Base-by-base conservation (phyloP, 306 rosid species). In the Prunus padus region DNA sequence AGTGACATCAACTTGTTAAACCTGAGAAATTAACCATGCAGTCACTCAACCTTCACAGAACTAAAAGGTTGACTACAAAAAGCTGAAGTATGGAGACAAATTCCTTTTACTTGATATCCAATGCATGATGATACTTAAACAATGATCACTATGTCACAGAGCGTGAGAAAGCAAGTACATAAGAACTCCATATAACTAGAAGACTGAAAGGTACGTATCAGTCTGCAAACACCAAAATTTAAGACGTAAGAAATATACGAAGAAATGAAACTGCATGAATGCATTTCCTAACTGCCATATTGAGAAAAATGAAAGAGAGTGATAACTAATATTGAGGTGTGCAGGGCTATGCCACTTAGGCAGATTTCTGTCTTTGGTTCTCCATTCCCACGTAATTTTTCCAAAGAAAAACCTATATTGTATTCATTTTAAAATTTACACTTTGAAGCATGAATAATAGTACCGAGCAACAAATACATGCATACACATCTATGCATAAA, bases 161-260 rank as follows among this genome's bases (percentile, higher is more conserved):
- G 64, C 30, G 3, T 51, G 57, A 51, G 8, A 18, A 51, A 1
- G 16, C 57, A 51, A 18, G 9, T 51, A 51, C 20, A 51, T 51
- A 18, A 18, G 23, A 51, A 18, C 57, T 51, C 2, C 57, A 13
- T 61, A 62, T 14, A 28, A 15, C 64, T 55, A 59, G 65, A 59
- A 59, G 19, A 62, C 59, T 90, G 96, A 62, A 88, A 64, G 8
- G 97, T 87, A n/a, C n/a, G n/a, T n/a, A 76, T 96, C 99, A 49
- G 98, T 90, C 99, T 95, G 78, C 79, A 90, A 65, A 78, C 72
- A 80, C 67, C 79, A 79, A 78, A 63, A 76, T 14, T 13, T 15
- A 30, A 73, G 31, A 55, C 28, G 67, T 78, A 54, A 33, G 40
- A 0, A 33, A 23, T n/a, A 23, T n/a, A 15, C 12, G 56, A 15